A percentile compares a stretch with the other conserved stretches of the same genome.
Conservation (phyloP, 2,329 filamentous ascomycete genomes). For the Metarhizium robertsii region DNA sequence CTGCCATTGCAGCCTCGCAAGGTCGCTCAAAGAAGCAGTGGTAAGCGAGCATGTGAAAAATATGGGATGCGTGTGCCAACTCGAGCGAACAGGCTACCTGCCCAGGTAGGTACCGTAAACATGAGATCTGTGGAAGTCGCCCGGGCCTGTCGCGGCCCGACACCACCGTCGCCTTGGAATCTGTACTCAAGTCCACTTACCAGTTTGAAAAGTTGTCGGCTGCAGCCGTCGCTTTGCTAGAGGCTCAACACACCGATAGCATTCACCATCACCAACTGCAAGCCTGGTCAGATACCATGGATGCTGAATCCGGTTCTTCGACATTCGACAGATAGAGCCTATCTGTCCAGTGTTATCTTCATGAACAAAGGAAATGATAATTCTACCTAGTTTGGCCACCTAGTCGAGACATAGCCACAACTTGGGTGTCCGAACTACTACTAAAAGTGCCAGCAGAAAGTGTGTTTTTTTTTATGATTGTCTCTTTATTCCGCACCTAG, state of each 20-base stretch:
- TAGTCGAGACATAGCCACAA: neutral
- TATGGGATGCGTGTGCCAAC: neutral
- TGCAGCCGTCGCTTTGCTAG: neutral
- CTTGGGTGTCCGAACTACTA: neutral
- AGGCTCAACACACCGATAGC: neutral
- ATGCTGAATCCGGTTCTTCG: neutral
- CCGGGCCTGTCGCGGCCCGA: neutral
- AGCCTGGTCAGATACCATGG: too few species aligned
- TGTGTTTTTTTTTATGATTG: neutral
- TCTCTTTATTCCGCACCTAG: slow-evolving; percentile 4
- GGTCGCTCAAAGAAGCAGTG: slow-evolving; percentile 5
- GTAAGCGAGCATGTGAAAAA: slow-evolving; percentile 4
- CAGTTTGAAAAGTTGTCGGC: neutral
- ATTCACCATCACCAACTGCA: neutral
- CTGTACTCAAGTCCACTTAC: neutral
- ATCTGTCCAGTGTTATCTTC: neutral
- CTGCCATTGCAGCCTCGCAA: neutral
- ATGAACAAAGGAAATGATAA: neutral
- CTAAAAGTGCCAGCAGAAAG: neutral
- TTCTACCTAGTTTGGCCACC: neutral
- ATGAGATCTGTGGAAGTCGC: neutral
- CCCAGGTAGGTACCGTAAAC: neutral
- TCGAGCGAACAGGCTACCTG: neutral
- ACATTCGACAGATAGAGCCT: neutral
- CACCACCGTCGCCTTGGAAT: neutral